A percentile compares a stretch with the other conserved stretches of the same genome.
Conservation (phyloP, 768 basidiomycete species). For the Albatrellus ellisii region DNA sequence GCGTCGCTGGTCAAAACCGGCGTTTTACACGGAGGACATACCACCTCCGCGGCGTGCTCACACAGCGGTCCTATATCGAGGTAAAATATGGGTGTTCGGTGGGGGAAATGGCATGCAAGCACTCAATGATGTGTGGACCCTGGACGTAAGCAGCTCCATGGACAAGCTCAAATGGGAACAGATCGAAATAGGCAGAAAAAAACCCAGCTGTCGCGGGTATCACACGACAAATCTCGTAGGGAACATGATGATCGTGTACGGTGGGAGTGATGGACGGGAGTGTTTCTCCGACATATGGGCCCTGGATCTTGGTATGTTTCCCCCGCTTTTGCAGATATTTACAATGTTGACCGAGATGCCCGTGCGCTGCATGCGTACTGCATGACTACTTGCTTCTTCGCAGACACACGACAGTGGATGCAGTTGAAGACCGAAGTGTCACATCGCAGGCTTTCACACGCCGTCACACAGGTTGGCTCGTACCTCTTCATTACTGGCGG, state of each 20-base stretch:
- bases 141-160: conserved; percentile 42
- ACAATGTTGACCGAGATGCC: too few relatives aligned
- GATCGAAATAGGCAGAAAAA: conserved; percentile 34
- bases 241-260: conserved; percentile 77
- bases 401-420: conserved; percentile 24
- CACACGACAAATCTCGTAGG: conserved; percentile 84
- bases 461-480: conserved; percentile 82
- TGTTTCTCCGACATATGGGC: conserved; percentile 86
- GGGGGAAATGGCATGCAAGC: conserved; percentile 92
- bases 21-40: conserved; percentile 13
- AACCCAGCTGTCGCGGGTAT: conserved; percentile 64
- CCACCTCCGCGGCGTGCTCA: conserved; percentile 69
- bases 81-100: conserved; percentile 77
- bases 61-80: conserved; percentile 61
- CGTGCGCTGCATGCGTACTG: too few relatives aligned
- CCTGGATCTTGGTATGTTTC: conserved; percentile 62
- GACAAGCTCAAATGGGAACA: conserved; percentile 44
- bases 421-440: conserved; percentile 27
- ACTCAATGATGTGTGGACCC: conserved; percentile 80
- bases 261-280: conserved; percentile 83
- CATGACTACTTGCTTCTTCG: conserved; percentile 22
- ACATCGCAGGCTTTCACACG: conserved; percentile 68
- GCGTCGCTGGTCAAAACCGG: conserved; percentile 50
- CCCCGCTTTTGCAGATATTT: too few relatives aligned
- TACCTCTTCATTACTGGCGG: conserved; percentile 86